These are phyloP conservation scores for Nigrospora sphaerica DNA, from an alignment of 2,329 filamentous ascomycete species.

Conservation along the genomic window DNA sequence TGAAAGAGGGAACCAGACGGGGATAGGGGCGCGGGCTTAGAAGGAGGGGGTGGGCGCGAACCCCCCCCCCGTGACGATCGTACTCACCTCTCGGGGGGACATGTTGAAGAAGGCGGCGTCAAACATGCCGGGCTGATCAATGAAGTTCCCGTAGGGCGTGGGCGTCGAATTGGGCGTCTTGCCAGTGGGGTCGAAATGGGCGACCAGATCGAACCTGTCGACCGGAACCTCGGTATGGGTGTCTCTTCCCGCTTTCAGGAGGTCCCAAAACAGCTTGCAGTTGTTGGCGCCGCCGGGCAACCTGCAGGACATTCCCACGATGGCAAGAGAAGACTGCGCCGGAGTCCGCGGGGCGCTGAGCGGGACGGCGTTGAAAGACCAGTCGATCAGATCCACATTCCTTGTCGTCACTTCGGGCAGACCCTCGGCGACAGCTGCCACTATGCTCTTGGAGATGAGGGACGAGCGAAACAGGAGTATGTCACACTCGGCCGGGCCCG, in stretches of 20 bases:
- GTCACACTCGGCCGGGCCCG: not conserved
- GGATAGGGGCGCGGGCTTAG: too few relatives aligned
- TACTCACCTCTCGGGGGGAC: not conserved
- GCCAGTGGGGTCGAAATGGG: not conserved
- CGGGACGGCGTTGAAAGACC: not conserved
- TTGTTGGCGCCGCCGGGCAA: not conserved
- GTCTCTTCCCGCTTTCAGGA: not conserved
- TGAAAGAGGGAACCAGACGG: too few relatives aligned
- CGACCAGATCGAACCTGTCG: not conserved
- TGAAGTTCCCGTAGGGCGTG: not conserved
- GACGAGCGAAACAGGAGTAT: not conserved
- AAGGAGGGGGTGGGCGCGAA: too few relatives aligned
- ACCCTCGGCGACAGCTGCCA: not conserved
- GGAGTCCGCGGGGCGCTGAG: not conserved
- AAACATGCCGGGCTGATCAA: not conserved
- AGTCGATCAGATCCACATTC: not conserved
- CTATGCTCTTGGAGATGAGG: not conserved
- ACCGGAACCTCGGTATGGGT: conserved; percentile 5
- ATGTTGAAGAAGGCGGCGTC: not conserved
- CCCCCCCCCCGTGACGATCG: not conserved
- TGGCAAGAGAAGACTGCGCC: conserved; percentile 9
- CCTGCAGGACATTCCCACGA: not conserved
- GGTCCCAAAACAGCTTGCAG: not conserved
- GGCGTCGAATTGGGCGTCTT: not conserved
- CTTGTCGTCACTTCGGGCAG: not conserved